These are phyloP conservation scores for Phyllosticta paracitricarpa DNA, from an alignment of 2,329 filamentous ascomycete species.

Conservation along the genomic window DNA sequence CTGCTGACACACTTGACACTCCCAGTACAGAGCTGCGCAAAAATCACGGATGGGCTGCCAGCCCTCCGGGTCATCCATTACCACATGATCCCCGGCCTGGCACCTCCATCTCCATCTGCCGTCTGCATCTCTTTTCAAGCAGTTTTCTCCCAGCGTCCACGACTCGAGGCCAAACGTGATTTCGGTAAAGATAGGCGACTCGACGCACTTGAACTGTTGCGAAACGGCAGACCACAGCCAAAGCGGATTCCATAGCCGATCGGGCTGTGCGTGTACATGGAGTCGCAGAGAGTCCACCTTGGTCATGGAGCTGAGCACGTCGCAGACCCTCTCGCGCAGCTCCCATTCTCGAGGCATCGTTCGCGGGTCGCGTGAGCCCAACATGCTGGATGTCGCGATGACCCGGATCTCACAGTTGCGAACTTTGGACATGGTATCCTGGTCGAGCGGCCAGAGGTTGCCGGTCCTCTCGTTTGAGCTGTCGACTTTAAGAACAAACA, in stretches of 20 bases:
- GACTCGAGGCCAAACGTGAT: constrained; percentile 27
- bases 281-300: constrained; percentile 19
- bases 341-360: constrained; percentile 25
- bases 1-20: constrained; percentile 9
- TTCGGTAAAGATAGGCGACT: constrained; percentile 14
- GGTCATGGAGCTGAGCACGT: constrained; percentile 14
- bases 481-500: constrained; percentile 24
- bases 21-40: constrained; percentile 11
- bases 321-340: constrained; percentile 17
- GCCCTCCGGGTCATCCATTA: constrained; percentile 15
- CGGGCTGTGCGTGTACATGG: constrained; percentile 26
- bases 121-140: constrained; percentile 18
- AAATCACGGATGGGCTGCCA: constrained; percentile 12
- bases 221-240: constrained; percentile 25
- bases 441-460: constrained; percentile 21
- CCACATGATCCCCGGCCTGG: constrained; percentile 17
- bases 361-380: constrained; percentile 26
- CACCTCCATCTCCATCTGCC: constrained; percentile 27
- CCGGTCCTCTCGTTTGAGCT: constrained; percentile 20
- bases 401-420: constrained; percentile 22
- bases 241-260: constrained; percentile 29
- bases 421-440: constrained; percentile 16
- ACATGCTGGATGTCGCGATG: constrained; percentile 25
- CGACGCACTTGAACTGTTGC: constrained; percentile 20
- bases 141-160: constrained; percentile 28